Percentiles rank a stretch among this genome's conserved stretches.
phyloP scores from a whole-genome alignment of 148 eudicot genomes.

The Spergularia marina region DNA sequence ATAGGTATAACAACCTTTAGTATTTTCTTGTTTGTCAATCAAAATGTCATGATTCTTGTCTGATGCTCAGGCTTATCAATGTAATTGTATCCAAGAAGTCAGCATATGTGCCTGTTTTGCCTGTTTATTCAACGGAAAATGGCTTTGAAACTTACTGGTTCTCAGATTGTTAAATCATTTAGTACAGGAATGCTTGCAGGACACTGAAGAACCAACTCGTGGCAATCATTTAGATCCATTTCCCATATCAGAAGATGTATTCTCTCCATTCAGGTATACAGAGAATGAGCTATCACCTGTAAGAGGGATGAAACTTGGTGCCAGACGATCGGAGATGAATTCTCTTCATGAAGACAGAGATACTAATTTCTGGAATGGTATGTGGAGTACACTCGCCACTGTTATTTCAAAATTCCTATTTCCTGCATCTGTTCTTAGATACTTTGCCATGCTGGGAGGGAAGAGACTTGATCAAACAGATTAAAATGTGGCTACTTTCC shows the following conservation, averaged over 20 bases:
- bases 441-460: conserved; percentile 3
- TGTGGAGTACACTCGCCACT: neutral
- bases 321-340: conserved; percentile 19
- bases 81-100: neutral
- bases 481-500: neutral
- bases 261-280: conserved; percentile 9
- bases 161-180: conserved; percentile 12
- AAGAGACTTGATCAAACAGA: neutral
- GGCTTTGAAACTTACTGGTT: conserved; percentile 6
- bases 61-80: neutral
- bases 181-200: conserved; percentile 26
- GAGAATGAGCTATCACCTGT: conserved; percentile 12
- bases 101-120: neutral
- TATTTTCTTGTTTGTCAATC: neutral
- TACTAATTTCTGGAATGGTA: conserved; percentile 31
- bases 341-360: conserved; percentile 25
- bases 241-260: conserved; percentile 18
- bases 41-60: neutral
- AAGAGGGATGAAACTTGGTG: conserved; percentile 17
- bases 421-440: neutral
- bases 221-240: conserved; percentile 18
- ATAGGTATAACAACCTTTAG: neutral
- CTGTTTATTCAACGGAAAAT: neutral
- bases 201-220: conserved; percentile 17
- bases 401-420: neutral